Conservation (phyloP, 495 filamentous ascomycete species). For the Glonium stellatum region DNA sequence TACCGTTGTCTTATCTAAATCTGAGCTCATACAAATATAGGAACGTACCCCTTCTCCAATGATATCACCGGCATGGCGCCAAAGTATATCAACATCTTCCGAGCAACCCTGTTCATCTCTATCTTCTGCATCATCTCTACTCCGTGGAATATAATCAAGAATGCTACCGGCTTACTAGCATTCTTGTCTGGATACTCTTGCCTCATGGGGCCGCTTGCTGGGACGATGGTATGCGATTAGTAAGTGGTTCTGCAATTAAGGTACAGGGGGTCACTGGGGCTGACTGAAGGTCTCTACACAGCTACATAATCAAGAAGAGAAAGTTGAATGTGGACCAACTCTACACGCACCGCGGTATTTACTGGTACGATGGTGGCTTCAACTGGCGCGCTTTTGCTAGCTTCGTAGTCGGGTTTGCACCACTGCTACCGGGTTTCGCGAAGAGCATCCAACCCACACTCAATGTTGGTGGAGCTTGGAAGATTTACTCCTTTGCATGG, state of each 20-base stretch:
- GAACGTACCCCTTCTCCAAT: constrained; percentile 39
- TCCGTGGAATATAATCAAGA: constrained; percentile 47
- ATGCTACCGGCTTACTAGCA: constrained; percentile 39
- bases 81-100: constrained; percentile 40
- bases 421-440: constrained; percentile 40
- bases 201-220: constrained; percentile 44
- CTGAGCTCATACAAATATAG: not conserved
- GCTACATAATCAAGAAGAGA: constrained; percentile 36
- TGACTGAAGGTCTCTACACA: too few species aligned
- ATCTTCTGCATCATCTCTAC: constrained; percentile 41
- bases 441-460: constrained; percentile 30
- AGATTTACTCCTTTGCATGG: constrained; percentile 39
- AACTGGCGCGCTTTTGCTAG: constrained; percentile 39
- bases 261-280: too few species aligned
- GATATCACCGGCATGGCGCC: constrained; percentile 39
- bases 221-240: constrained; percentile 43
- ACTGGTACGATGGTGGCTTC: constrained; percentile 41
- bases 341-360: constrained; percentile 39
- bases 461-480: constrained; percentile 40
- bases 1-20: not conserved
- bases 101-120: constrained; percentile 35
- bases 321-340: constrained; percentile 37
- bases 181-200: constrained; percentile 44
- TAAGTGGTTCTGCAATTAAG: too few species aligned
- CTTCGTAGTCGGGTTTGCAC: constrained; percentile 39